A percentile compares a stretch with the other conserved stretches of the same genome.
These are phyloP conservation scores for Oxytropis ochrocephala DNA, from an alignment of 306 rosid species.

Conservation along the genomic window DNA sequence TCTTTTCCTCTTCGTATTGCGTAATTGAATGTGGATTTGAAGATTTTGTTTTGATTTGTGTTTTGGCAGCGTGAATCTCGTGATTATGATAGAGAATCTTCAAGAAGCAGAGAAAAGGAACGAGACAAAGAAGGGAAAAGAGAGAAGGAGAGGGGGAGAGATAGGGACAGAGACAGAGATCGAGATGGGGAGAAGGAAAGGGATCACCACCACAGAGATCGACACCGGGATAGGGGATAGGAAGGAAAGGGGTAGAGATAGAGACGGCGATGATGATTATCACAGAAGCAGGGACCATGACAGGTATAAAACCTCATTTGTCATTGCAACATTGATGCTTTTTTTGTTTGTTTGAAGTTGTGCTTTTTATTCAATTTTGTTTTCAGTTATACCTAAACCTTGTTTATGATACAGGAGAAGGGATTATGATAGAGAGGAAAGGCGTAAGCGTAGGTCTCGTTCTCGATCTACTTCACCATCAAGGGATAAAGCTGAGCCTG, in stretches of 20 bases:
- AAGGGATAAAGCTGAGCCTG: conserved; percentile 61
- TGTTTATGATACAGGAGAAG: conserved; percentile 48
- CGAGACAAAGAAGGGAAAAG: conserved; percentile 61
- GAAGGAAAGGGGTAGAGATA: conserved; percentile 61
- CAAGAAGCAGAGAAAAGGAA: conserved; percentile 85
- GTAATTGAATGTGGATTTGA: too few relatives aligned
- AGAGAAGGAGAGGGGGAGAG: conserved; percentile 33
- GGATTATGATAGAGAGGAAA: conserved; percentile 78
- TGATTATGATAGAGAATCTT: conserved; percentile 78
- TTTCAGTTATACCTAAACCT: conserved; percentile 1
- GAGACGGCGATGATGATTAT: conserved; percentile 51
- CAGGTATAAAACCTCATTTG: conserved; percentile 42
- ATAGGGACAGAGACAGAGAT: conserved; percentile 46
- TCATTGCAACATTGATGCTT: neutral
- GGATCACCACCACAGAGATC: conserved; percentile 43
- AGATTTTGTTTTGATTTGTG: neutral
- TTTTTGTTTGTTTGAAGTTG: neutral
- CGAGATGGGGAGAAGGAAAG: conserved; percentile 50
- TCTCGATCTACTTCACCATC: conserved; percentile 50
- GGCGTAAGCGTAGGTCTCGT: conserved; percentile 60
- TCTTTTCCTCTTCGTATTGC: too few relatives aligned
- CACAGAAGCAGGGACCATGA: conserved; percentile 60
- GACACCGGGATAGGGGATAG: conserved; percentile 75
- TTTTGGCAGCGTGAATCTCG: conserved; percentile 67
- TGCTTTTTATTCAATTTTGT: neutral